Evolutionary conservation across 441 rosid genomes (phyloP).

Genomic region (Arabidopsis lyrata): DNA sequence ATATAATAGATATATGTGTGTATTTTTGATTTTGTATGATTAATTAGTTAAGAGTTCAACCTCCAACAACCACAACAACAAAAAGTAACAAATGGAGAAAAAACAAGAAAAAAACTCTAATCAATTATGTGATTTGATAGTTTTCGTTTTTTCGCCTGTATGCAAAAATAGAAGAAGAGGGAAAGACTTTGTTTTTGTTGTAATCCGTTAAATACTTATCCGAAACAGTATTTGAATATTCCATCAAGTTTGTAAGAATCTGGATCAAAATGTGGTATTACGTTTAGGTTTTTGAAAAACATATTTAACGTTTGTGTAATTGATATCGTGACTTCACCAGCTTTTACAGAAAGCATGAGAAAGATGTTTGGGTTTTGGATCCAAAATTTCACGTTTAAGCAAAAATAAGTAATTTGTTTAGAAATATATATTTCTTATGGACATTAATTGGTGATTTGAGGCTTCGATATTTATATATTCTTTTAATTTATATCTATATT

Average conservation of each 20-base stretch:
- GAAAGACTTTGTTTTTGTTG: conserved; percentile 28
- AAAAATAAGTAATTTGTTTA: background rate
- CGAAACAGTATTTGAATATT: conserved; percentile 31
- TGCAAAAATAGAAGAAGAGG: conserved; percentile 22
- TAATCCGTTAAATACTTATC: conserved; percentile 39
- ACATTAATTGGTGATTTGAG: background rate
- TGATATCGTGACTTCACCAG: background rate
- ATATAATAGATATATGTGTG: background rate
- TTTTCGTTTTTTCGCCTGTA: conserved; percentile 39
- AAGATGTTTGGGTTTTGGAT: conserved; percentile 7
- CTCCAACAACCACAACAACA: conserved; percentile 32
- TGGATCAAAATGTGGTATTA: conserved; percentile 6
- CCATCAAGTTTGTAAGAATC: background rate
- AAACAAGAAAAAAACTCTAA: conserved; percentile 25
- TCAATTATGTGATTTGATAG: conserved; percentile 44
- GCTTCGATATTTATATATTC: background rate
- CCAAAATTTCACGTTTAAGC: background rate
- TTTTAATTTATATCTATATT: too few relatives aligned
- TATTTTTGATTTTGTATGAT: background rate
- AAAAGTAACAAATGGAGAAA: conserved; percentile 23
- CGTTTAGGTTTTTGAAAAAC: background rate
- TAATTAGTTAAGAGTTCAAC: conserved; percentile 24
- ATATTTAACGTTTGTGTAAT: background rate
- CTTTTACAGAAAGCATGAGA: conserved; percentile 13
- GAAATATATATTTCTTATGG: background rate